A percentile compares a stretch with the other conserved stretches of the same genome.
Evolutionary conservation across 176 grass and related monocot species (phyloP).

Genomic region (sorghum (Sorghum bicolor)): DNA sequence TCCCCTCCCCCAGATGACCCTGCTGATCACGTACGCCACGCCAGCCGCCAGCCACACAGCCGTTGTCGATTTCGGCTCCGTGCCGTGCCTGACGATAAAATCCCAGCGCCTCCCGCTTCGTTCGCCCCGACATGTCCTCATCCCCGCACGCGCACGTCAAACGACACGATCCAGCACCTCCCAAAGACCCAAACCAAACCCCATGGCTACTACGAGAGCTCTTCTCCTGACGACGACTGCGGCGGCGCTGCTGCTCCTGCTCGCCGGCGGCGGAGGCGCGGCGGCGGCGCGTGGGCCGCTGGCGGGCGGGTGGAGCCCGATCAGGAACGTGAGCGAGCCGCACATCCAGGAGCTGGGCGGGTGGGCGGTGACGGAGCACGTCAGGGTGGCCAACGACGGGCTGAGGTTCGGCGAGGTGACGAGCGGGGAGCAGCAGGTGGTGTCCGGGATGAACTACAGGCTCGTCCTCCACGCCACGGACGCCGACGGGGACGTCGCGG

Average conservation of each 20-base stretch:
- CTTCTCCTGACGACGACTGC: neutral
- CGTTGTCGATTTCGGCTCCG: neutral
- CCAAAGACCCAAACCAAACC: neutral
- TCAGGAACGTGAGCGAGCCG: slow-evolving; percentile 11
- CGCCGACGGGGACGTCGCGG: neutral
- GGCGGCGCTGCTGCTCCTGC: neutral
- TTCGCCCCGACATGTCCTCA: neutral
- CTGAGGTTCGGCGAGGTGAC: neutral
- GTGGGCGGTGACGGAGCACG: slow-evolving; percentile 24
- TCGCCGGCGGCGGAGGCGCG: neutral
- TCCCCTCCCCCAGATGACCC: neutral
- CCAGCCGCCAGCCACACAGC: neutral
- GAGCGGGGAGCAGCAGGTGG: slow-evolving; percentile 34
- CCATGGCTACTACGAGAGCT: neutral
- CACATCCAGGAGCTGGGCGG: slow-evolving; percentile 32
- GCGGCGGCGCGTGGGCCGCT: neutral
- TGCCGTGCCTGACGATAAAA: neutral
- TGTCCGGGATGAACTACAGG: slow-evolving; percentile 43
- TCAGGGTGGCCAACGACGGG: neutral
- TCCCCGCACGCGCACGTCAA: neutral
- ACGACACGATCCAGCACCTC: too few relatives aligned
- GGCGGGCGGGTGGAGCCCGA: neutral
- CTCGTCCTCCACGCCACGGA: slow-evolving; percentile 24
- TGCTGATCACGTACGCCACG: neutral
- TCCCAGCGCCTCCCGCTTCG: neutral